Conservation (phyloP, 306 rosid species). For the Ceratonia siliqua region DNA sequence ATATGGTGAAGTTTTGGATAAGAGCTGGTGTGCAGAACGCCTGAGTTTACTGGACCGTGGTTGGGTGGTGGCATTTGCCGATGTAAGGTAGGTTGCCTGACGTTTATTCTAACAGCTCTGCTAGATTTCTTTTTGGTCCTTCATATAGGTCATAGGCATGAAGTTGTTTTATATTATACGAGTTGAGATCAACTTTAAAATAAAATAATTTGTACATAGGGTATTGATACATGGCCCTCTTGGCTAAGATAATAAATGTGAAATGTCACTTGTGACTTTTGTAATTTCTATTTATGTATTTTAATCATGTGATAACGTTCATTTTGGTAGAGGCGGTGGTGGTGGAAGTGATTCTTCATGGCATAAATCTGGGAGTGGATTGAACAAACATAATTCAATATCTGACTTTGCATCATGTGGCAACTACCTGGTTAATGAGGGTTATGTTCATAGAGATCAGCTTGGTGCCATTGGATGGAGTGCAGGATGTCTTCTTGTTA, state of each 20-base stretch:
- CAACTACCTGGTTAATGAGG: conserved; percentile 64
- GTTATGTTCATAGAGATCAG: conserved; percentile 59
- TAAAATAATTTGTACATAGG: conserved; percentile 4
- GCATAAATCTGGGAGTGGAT: conserved; percentile 78
- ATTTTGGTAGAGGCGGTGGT: conserved; percentile 71
- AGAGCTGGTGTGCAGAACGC: conserved; percentile 81
- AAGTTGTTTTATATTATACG: conserved; percentile 11
- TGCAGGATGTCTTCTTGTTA: conserved; percentile 86
- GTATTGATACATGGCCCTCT: neutral
- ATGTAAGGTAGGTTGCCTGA: conserved; percentile 66
- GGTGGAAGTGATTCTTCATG: conserved; percentile 69
- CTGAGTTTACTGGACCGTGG: conserved; percentile 92
- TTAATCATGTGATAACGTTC: conserved; percentile 21
- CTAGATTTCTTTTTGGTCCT: conserved; percentile 11
- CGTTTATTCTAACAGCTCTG: neutral
- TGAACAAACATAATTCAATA: conserved; percentile 71
- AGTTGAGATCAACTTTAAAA: conserved; percentile 15
- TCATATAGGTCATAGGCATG: neutral
- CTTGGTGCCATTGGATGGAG: conserved; percentile 81
- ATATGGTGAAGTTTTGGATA: conserved; percentile 82
- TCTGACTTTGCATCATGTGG: conserved; percentile 78
- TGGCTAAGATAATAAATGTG: conserved; percentile 11
- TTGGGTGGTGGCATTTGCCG: conserved; percentile 93
- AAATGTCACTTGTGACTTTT: conserved; percentile 22
- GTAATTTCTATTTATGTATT: conserved; percentile 5